phyloP scores from a whole-genome alignment of 345 rosid genomes.

The Boechera divaricarpa region DNA sequence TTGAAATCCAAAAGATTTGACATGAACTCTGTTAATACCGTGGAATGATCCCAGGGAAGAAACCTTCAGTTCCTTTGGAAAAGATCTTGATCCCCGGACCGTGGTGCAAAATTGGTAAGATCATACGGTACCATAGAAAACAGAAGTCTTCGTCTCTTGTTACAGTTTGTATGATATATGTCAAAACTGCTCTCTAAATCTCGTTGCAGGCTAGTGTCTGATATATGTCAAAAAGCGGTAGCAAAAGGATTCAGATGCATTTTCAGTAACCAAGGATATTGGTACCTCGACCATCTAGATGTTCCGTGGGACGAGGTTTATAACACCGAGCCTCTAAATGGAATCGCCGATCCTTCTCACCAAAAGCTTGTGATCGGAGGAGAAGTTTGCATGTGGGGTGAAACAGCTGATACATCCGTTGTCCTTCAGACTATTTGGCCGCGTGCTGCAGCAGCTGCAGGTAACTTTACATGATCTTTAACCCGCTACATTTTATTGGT shows the following conservation, averaged over 20 bases:
- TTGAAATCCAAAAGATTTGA: conserved; percentile 6
- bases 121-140: neutral
- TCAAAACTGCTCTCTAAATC: conserved; percentile 12
- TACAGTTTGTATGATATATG: neutral
- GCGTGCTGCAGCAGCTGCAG: conserved; percentile 92
- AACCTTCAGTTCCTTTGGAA: conserved; percentile 71
- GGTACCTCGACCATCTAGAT: conserved; percentile 95
- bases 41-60: conserved; percentile 70
- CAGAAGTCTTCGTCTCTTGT: neutral
- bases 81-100: conserved; percentile 76
- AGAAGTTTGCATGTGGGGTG: conserved; percentile 98
- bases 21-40: conserved; percentile 9
- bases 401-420: conserved; percentile 80
- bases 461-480: conserved; percentile 41
- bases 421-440: conserved; percentile 96
- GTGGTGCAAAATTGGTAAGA: conserved; percentile 89
- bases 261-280: conserved; percentile 81
- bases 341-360: conserved; percentile 58
- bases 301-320: conserved; percentile 79
- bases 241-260: conserved; percentile 92
- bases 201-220: conserved; percentile 71
- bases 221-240: conserved; percentile 83
- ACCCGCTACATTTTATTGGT: neutral
- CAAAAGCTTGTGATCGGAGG: conserved; percentile 90
- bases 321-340: conserved; percentile 81